Base-by-base conservation (phyloP, 208 protist genomes). In the Wallacemonas sp. region DNA sequence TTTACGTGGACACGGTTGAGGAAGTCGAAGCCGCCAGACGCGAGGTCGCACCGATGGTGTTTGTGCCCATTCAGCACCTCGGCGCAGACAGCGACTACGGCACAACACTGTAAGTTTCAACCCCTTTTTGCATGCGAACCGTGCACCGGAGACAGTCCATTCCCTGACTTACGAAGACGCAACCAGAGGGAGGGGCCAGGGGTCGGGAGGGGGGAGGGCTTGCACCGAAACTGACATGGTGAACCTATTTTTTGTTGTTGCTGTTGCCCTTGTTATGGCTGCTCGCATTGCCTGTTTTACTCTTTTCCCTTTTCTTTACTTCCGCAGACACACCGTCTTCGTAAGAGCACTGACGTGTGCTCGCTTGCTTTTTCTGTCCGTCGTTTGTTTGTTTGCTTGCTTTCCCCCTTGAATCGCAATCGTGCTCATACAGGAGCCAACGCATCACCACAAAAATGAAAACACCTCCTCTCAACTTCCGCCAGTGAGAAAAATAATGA, bases 1-100 rank as follows among this genome's bases (percentile, higher is more conserved):
- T 90, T 59, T 95, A 87, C 53, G 47, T 72, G 6, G 62, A 80
- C 47, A 63, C 51, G 14, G n/a, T 22, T 17, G 47, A 67, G 27
- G 46, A 47, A 47, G 34, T 46, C 33, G 62, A 4, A 2, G 41
- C 62, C 2, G 39, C 56, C 6, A 33, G 36, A n/a, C 49, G 56
- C 26, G 41, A 31, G 2, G 41, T 46, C 22, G 80, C 77, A 12
- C 68, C 72, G 1, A 72, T 82, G 61, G 49, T 68, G 38, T 71
- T 73, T 24, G 54, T 66, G n/a, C 55, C 45, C 15, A 53, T 30
- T 31, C 56, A 28, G 24, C 28, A 19, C 8, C 38, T n/a, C 31
- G 9, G 21, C 9, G 21, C 49, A n/a, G 51, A 58, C 22, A 36
- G 21, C 26, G 44, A 66, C 41, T 49, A 47, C 61, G 31, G 31